Base-by-base conservation (phyloP, 2,329 filamentous ascomycete genomes). In the Colletotrichum sp. region DNA sequence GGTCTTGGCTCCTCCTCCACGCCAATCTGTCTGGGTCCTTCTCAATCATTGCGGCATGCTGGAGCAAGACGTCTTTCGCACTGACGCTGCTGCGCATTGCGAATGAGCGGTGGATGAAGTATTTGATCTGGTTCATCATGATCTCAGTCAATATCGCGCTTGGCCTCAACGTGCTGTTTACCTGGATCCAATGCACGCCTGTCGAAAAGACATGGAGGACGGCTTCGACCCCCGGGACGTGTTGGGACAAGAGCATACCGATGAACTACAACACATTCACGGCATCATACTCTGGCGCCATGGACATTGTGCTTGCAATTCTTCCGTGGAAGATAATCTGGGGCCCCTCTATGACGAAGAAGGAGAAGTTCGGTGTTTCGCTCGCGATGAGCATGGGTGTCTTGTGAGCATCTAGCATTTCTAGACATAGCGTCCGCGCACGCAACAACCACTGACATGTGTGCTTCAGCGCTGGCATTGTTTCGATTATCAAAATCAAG, bases 321-420 rank as follows among this genome's bases (percentile, higher is more conserved):
- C 74, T 87, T 5, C 86, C 86, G 0, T 86, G 84, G 85, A 83
- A 80, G 27, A 82, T 87, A 11, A 83, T 87, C 59, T 85, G 83
- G 85, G 80, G 80, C 1, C 78, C 86, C 16, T 82, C 81, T 9
- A 86, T 87, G 83, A 84, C 81, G 71, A 79, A 78, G 32, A 84
- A 83, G 74, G 86, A 87, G 64, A 86, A 86, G 69, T 75, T 85
- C 16, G 85, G 86, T 6, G 85, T 86, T 1, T 78, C 83, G 12
- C 77, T 85, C 2, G 86, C 86, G 11, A 77, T 87, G 86, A 85
- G 84, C 77, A 84, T 87, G 79, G 86, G 86, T 2, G 72, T 87
- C 3, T 85, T 87, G 84, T 86, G 78, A 78, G 83, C 25, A 13
- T 8, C 2, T 9, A 9, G 16, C 27, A 44, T 57, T 13, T 16